Base-by-base conservation (phyloP, 1,284 basidiomycete genomes). In the Ustilago sp. region DNA sequence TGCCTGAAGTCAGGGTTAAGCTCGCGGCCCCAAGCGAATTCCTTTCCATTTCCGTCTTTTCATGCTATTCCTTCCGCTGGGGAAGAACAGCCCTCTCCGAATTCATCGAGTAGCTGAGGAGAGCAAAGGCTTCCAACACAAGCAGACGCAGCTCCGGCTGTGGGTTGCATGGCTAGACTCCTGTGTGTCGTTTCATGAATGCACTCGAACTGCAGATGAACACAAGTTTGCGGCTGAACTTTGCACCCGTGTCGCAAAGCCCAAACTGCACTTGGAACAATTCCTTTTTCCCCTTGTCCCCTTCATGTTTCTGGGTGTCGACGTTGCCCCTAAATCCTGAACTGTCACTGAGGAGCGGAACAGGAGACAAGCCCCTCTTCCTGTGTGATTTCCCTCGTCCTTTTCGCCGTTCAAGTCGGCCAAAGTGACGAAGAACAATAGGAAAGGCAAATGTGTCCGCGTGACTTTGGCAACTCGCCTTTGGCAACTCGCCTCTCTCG, bases 171-270 rank as follows among this genome's bases (percentile, higher is more conserved):
- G 47, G 47, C 47, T 50, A 31, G 47, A 32, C 47, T 32, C 23
- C n/a, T 50, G 48, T 50, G 28, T 50, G 45, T 11, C 9, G 5
- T 7, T 35, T 43, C 12, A 47, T 62, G 52, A 51, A 62, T 54
- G 59, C 43, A 45, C 17, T 45, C 8, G 1, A 8, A n/a, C 28
- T 34, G 48, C 59, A 62, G 38, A 15, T 11, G 19, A 47, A 23
- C 15, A 63, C 53, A 63, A 63, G 52, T 28, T 63, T 63, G 56
- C 61, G 61, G 61, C 45, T 54, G 61, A 56, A 63, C 61, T 63
- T 15, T 56, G 53, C 53, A 39, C 31, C 45, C 43, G 38, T 45
- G 36, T 58, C 56, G 43, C 45, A 57, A 32, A 45, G 23, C 23
- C 23, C 23, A 19, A 43, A 15, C 5, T 56, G 43, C n/a, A 15